phyloP scores from a whole-genome alignment of 78 protist species.

The Acrasis kona region DNA sequence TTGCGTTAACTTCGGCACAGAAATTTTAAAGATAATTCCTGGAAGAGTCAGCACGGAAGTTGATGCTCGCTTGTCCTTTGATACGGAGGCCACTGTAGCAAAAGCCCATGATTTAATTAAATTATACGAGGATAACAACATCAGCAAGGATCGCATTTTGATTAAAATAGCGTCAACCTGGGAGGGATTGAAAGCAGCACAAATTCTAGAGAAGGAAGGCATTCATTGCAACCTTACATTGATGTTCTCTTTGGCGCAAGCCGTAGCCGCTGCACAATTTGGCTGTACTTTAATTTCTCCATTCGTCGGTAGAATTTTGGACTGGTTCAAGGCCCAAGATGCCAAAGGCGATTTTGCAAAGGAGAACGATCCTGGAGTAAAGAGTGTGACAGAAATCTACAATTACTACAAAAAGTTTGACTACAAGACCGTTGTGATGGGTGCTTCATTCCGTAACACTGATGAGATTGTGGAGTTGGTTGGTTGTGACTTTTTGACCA shows the following conservation, averaged over 20 bases:
- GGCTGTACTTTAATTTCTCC: conserved; percentile 88
- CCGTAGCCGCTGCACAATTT: conserved; percentile 87
- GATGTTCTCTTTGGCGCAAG: conserved; percentile 81
- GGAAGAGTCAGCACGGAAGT: conserved; percentile 93
- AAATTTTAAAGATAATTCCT: conserved; percentile 90
- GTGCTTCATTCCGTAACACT: conserved; percentile 84
- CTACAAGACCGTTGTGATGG: conserved; percentile 88
- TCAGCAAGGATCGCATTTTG: conserved; percentile 65
- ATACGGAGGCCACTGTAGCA: conserved; percentile 65
- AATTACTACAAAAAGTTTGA: conserved; percentile 84
- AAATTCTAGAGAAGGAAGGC: conserved; percentile 72
- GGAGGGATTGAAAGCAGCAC: conserved; percentile 93
- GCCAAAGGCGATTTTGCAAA: conserved; percentile 26
- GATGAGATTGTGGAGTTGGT: conserved; percentile 56
- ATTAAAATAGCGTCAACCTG: conserved; percentile 92
- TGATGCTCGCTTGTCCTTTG: conserved; percentile 89
- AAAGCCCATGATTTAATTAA: conserved; percentile 73
- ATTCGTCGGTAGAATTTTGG: conserved; percentile 91
- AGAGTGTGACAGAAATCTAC: conserved; percentile 67
- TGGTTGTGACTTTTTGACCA: conserved; percentile 58
- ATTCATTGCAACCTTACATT: conserved; percentile 92
- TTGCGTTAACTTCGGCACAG: conserved; percentile 79
- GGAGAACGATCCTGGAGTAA: conserved; percentile 85
- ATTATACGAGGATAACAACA: conserved; percentile 77
- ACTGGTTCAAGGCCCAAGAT: conserved; percentile 62